A percentile compares a stretch with the other conserved stretches of the same genome.
These are phyloP conservation scores for Berkeleyomyces basicola DNA, from an alignment of 2,329 filamentous ascomycete genomes.

Conservation along the genomic window DNA sequence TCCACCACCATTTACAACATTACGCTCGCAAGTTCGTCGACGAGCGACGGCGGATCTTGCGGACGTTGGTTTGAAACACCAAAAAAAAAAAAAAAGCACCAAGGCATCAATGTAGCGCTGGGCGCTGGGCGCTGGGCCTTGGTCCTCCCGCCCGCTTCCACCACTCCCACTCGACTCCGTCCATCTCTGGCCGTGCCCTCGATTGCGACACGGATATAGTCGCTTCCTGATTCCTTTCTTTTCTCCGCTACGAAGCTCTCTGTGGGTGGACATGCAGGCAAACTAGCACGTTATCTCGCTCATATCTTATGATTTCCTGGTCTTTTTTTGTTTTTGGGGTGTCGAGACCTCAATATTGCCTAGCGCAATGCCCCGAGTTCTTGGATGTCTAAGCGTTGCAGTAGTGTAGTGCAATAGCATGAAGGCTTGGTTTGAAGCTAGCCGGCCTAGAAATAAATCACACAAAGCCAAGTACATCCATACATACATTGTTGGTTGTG, in stretches of 20 bases:
- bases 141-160: not conserved
- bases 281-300: not conserved
- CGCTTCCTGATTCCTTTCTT: not conserved
- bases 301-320: not conserved
- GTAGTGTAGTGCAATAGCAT: slow-evolving; percentile 4
- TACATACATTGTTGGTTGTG: too few species aligned
- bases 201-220: not conserved
- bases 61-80: not conserved
- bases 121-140: too few species aligned
- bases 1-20: not conserved
- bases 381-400: not conserved
- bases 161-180: too few species aligned
- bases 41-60: not conserved
- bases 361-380: not conserved
- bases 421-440: not conserved
- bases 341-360: not conserved
- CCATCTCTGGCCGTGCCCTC: too few species aligned
- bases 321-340: not conserved
- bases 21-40: not conserved
- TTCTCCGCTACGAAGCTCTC: not conserved
- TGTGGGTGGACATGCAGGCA: not conserved
- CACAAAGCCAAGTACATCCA: too few species aligned
- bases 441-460: not conserved
- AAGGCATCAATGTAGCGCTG: not conserved
- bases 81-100: not conserved